A percentile compares a stretch with the other conserved stretches of the same genome.
Evolutionary conservation across 2,329 filamentous ascomycete species (phyloP).

Genomic region (Pseudocercospora ulei): DNA sequence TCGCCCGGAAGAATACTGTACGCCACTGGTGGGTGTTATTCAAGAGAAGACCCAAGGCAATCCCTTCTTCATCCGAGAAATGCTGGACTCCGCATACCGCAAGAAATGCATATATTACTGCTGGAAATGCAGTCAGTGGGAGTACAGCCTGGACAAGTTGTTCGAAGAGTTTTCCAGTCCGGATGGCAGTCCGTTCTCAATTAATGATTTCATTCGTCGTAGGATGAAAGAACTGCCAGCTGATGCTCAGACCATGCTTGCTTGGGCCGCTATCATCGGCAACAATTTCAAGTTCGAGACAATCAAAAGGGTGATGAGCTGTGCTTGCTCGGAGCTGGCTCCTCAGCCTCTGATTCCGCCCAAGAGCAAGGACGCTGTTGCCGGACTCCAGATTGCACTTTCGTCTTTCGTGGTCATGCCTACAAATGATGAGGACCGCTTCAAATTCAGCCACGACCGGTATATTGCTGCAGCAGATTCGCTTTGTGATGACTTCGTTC

Average conservation of each 20-base stretch:
- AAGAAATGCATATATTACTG: constrained; percentile 87
- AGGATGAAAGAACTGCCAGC: constrained; percentile 65
- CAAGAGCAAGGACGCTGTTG: constrained; percentile 59
- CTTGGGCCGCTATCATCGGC: constrained; percentile 78
- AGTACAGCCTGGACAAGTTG: constrained; percentile 73
- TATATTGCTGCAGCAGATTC: constrained; percentile 69
- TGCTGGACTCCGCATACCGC: constrained; percentile 76
- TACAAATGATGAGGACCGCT: constrained; percentile 74
- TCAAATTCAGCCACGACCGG: constrained; percentile 77
- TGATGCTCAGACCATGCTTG: constrained; percentile 65
- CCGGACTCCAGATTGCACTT: constrained; percentile 71
- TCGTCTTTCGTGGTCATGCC: constrained; percentile 71
- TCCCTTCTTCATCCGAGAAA: constrained; percentile 83
- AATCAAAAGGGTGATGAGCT: constrained; percentile 64
- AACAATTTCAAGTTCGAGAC: constrained; percentile 75
- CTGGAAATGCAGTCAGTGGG: constrained; percentile 72
- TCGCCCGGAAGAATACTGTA: constrained; percentile 55
- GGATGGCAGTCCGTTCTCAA: constrained; percentile 67
- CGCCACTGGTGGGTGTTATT: constrained; percentile 70
- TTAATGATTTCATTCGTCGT: constrained; percentile 71
- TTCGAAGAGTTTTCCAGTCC: constrained; percentile 76
- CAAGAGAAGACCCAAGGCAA: constrained; percentile 88
- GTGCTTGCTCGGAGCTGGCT: constrained; percentile 55
- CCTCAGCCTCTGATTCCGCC: constrained; percentile 42
- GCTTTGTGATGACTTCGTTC: constrained; percentile 57